Evolutionary conservation across 139 green algal genomes (phyloP).

Genomic region (Dunaliella sp.): DNA sequence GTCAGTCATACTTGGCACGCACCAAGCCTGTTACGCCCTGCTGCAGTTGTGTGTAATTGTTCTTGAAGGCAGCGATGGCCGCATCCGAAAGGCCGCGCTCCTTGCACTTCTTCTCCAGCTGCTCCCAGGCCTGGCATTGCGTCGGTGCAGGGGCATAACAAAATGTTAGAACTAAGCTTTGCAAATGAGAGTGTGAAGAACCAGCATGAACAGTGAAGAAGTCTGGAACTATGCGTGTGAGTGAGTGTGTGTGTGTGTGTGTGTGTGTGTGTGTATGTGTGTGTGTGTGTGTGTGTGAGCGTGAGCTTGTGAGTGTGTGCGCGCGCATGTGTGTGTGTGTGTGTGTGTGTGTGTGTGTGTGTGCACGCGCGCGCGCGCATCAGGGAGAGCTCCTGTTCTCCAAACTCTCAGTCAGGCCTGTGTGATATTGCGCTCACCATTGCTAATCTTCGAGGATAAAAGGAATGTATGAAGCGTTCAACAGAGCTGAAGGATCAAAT

Average conservation of each 20-base stretch:
- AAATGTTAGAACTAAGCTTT: too few relatives aligned
- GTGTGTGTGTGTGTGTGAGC: background rate
- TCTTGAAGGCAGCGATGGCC: slow-evolving; percentile 78
- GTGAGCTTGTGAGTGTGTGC: background rate
- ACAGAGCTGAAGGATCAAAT: too few relatives aligned
- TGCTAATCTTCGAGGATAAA: too few relatives aligned
- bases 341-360: background rate
- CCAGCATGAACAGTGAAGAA: too few relatives aligned
- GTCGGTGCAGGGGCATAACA: too few relatives aligned
- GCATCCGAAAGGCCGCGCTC: slow-evolving; percentile 38
- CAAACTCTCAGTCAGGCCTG: background rate
- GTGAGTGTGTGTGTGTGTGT: too few relatives aligned
- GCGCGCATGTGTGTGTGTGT: background rate
- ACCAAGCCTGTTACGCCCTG: slow-evolving; percentile 83
- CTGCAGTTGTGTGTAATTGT: slow-evolving; percentile 86
- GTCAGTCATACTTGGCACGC: too few relatives aligned
- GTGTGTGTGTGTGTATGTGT: background rate
- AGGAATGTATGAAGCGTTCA: too few relatives aligned
- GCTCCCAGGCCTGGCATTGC: too few relatives aligned
- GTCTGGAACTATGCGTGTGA: too few relatives aligned
- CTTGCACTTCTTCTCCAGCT: background rate
- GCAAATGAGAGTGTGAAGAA: too few relatives aligned
- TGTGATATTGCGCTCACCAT: background rate
- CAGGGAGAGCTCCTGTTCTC: background rate
- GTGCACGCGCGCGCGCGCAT: background rate